Conservation (phyloP, 768 basidiomycete genomes). For the Boletellus emodensis region DNA sequence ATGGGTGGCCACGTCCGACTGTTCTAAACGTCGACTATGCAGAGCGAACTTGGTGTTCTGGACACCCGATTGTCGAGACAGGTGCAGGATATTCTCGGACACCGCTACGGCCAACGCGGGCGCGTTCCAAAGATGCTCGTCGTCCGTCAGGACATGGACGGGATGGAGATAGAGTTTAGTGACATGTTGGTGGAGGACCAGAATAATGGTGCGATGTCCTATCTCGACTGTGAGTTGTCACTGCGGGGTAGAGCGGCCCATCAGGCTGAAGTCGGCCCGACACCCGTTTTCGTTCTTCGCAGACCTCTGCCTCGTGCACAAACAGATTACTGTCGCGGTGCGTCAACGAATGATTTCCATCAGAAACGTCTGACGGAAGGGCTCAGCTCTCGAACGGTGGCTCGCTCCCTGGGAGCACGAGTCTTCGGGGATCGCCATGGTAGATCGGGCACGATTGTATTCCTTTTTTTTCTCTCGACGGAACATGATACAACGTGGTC, state of each 20-base stretch:
- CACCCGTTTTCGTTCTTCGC: not conserved
- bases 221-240: slow-evolving; percentile 71
- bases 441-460: slow-evolving; percentile 10
- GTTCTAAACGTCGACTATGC: slow-evolving; percentile 7
- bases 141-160: slow-evolving; percentile 91
- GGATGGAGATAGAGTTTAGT: slow-evolving; percentile 88
- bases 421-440: slow-evolving; percentile 34
- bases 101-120: slow-evolving; percentile 54
- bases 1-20: not conserved
- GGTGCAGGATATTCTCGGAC: slow-evolving; percentile 78
- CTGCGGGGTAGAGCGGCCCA: not conserved
- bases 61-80: slow-evolving; percentile 77
- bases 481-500: not conserved
- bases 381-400: slow-evolving; percentile 31
- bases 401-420: slow-evolving; percentile 19
- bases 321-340: slow-evolving; percentile 31
- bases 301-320: slow-evolving; percentile 34
- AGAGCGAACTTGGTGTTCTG: slow-evolving; percentile 70
- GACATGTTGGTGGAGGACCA: slow-evolving; percentile 97
- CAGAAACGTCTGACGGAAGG: slow-evolving; percentile 2
- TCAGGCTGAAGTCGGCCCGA: not conserved
- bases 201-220: slow-evolving; percentile 93
- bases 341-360: not conserved
- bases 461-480: not conserved
- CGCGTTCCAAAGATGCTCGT: slow-evolving; percentile 61